Evolutionary conservation across 371 early-diverging fungal genomes (phyloP).

Genomic region (Cokeromyces recurvatus): DNA sequence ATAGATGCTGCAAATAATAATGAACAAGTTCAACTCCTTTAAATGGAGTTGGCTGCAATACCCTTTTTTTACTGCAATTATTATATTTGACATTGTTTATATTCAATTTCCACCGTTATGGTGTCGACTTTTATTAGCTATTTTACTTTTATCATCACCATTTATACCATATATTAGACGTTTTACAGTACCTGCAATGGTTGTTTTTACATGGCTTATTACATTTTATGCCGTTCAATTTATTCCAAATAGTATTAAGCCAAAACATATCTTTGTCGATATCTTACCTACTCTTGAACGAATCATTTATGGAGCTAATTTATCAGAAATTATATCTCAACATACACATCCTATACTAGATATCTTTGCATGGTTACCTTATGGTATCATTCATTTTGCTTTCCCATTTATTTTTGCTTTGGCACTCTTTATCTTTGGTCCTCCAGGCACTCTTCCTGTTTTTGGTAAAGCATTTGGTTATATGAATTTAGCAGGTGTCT

Average conservation of each 20-base stretch:
- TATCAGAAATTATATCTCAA: slow-evolving; percentile 55
- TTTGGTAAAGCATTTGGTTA: slow-evolving; percentile 60
- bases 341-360: slow-evolving; percentile 50
- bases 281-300: slow-evolving; percentile 62
- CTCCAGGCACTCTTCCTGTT: slow-evolving; percentile 41
- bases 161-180: slow-evolving; percentile 37
- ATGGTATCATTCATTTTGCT: slow-evolving; percentile 66
- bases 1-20: too few species aligned
- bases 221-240: slow-evolving; percentile 63
- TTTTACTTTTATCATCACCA: slow-evolving; percentile 15
- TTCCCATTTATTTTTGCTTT: slow-evolving; percentile 53
- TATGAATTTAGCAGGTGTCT: slow-evolving; percentile 63
- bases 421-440: slow-evolving; percentile 46
- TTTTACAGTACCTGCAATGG: slow-evolving; percentile 51
- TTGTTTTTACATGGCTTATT: slow-evolving; percentile 63
- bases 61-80: slow-evolving; percentile 12
- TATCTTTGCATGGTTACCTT: slow-evolving; percentile 67
- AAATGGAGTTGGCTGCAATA: slow-evolving; percentile 19
- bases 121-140: slow-evolving; percentile 18
- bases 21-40: neutral
- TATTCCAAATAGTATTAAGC: slow-evolving; percentile 53
- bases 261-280: slow-evolving; percentile 62
- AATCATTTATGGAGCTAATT: slow-evolving; percentile 61
- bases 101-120: slow-evolving; percentile 27
- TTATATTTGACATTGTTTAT: slow-evolving; percentile 20